Evolutionary conservation across 2,329 filamentous ascomycete genomes (phyloP), one percentile per base, ranked within the genome.

Genomic region (Diplodia sapinea): DNA sequence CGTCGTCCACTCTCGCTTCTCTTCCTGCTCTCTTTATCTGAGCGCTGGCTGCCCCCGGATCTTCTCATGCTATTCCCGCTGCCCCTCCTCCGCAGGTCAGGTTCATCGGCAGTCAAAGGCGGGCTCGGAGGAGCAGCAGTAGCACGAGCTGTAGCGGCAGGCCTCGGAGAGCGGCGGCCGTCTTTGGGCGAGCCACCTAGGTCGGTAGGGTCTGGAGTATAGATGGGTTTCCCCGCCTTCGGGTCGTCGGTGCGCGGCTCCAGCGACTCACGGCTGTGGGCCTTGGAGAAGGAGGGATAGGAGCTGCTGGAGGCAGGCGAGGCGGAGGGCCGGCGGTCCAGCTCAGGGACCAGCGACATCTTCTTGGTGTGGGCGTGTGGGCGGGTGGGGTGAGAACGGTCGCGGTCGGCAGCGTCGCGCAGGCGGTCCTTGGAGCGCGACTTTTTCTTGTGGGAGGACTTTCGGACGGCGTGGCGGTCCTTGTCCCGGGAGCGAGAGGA

Each of bases 221-320:
- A 73, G 70, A 73, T 55, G n/a, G 55, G 29, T 13, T 57, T 66
- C 69, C 73, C 67, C 68, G 74, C 70, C 61, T 72, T 76, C 29
- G 74, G 70, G 63, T 75, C 77, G 17, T 79, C 77, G 43, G 82
- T 81, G 63, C 77, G 83, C 75, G 87, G 89, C 71, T 87, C 85
- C 65, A 97, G 87, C 54, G 88, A 87, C 81, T 97, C 94, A 79
- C 93, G 95, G 83, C 93, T 96, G 78, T 96, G 92, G 13, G 91
- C 91, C 80, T 96, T 97, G 80, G 91, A 95, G 79, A 96, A 93
- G 12, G 86, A 85, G 1, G 93, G 92, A 76, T 97, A 96, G 7
- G 92, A 90, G 43, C 43, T n/a, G 50, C 80, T 78, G 11, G 74
- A 77, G 69, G 75, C 78, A 23, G 73, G 72, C 38, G 78, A 79